Conservation (phyloP, 352 stramenopile species). For the Discostella stelligera region DNA sequence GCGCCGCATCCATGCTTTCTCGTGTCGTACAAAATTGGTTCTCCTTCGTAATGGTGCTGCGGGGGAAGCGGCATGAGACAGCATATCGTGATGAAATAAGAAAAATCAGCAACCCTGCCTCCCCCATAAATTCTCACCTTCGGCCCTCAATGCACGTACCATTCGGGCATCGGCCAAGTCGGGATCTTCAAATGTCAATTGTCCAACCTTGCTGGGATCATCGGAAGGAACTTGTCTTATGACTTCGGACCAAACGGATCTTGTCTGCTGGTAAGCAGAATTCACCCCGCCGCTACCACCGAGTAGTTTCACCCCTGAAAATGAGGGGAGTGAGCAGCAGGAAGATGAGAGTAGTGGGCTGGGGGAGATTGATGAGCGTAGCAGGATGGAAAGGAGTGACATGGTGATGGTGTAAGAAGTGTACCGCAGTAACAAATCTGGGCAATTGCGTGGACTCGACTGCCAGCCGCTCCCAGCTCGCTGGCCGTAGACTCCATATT, state of each 20-base stretch:
- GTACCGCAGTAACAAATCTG: neutral
- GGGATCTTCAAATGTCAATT: conserved; percentile 43
- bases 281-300: neutral
- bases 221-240: conserved; percentile 35
- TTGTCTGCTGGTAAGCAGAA: conserved; percentile 3
- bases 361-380: neutral
- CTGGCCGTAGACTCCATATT: too few species aligned
- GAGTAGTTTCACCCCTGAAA: neutral
- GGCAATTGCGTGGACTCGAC: too few species aligned
- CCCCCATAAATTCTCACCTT: conserved; percentile 8
- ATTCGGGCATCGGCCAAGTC: conserved; percentile 42
- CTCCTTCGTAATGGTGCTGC: conserved; percentile 37
- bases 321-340: neutral
- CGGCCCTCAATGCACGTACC: conserved; percentile 20
- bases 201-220: conserved; percentile 31
- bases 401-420: conserved; percentile 18
- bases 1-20: conserved; percentile 68
- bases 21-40: conserved; percentile 41
- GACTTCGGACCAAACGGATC: conserved; percentile 43
- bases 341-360: neutral
- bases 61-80: neutral
- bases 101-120: neutral
- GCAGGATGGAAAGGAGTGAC: conserved; percentile 26
- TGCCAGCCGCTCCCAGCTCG: too few species aligned
- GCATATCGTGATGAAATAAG: too few species aligned